Percentiles rank a stretch among this genome's conserved stretches.
phyloP scores from a whole-genome alignment of 768 basidiomycete species.

The Pholiota conissans region DNA sequence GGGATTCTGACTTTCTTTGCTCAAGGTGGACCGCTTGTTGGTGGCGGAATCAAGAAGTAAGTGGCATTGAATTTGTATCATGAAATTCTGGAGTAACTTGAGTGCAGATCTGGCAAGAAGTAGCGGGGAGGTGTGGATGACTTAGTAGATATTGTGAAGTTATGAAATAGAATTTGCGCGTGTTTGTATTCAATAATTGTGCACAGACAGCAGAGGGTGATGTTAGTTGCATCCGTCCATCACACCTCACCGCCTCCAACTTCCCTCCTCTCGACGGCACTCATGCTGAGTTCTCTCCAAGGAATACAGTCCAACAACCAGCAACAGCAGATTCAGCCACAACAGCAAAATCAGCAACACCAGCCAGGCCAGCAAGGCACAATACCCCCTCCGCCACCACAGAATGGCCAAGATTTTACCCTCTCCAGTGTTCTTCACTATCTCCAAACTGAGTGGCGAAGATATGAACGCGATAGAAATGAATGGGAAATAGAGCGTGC shows the following conservation, averaged over 20 bases:
- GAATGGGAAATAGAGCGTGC: conserved; percentile 99
- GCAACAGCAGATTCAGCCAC: conserved; percentile 64
- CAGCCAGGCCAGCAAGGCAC: conserved; percentile 45
- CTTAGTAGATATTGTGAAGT: conserved; percentile 8
- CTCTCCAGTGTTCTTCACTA: conserved; percentile 95
- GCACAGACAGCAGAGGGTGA: conserved; percentile 4
- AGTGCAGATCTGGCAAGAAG: conserved; percentile 69
- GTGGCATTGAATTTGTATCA: conserved; percentile 26
- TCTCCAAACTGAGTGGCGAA: conserved; percentile 96
- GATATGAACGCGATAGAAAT: conserved; percentile 97
- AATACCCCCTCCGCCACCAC: conserved; percentile 75
- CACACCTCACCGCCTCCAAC: conserved; percentile 17
- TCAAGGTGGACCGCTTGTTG: conserved; percentile 67
- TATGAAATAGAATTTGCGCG: conserved; percentile 31
- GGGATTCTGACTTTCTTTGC: conserved; percentile 7
- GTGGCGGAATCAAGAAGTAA: conserved; percentile 86
- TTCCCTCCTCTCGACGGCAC: conserved; percentile 21
- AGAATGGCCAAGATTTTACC: conserved; percentile 90
- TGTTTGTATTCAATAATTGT: conserved; percentile 35
- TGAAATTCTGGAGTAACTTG: conserved; percentile 6
- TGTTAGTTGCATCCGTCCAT: conserved; percentile 15
- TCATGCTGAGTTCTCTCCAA: conserved; percentile 76
- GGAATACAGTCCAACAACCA: conserved; percentile 57
- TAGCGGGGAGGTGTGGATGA: conserved; percentile 28
- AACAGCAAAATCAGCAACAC: conserved; percentile 59